These are phyloP conservation scores for Fusarium azukiicola DNA, from an alignment of 2,329 filamentous ascomycete genomes.

Conservation along the genomic window DNA sequence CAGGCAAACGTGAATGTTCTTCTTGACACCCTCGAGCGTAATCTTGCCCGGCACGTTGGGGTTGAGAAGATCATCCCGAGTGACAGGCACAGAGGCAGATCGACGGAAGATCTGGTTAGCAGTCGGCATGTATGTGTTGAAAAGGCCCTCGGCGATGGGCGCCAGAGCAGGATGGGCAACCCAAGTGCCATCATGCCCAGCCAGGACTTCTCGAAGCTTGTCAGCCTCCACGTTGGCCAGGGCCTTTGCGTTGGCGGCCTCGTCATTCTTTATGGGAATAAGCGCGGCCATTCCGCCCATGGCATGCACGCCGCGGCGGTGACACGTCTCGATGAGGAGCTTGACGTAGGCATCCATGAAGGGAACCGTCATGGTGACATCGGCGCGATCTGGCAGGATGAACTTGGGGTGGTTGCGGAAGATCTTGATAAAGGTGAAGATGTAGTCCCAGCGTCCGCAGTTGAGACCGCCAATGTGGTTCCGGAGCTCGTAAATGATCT, in stretches of 20 bases:
- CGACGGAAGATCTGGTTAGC: conserved; percentile 97
- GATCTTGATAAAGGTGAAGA: conserved; percentile 99
- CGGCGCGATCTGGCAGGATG: conserved; percentile 94
- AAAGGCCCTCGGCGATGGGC: conserved; percentile 92
- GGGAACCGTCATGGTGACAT: conserved; percentile 98
- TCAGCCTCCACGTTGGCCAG: conserved; percentile 97
- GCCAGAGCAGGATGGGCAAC: conserved; percentile 98
- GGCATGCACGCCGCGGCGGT: conserved; percentile 97
- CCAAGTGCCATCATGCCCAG: conserved; percentile 98
- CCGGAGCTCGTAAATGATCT: conserved; percentile 98
- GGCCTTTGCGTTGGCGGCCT: conserved; percentile 93
- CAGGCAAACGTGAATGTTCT: conserved; percentile 98
- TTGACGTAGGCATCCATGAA: conserved; percentile 99
- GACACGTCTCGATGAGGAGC: conserved; percentile 98
- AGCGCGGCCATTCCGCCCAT: conserved; percentile 99
- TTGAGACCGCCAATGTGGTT: conserved; percentile 98
- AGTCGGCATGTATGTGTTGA: conserved; percentile 99
- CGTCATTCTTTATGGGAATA: conserved; percentile 98
- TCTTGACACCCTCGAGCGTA: conserved; percentile 96
- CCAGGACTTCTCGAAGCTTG: conserved; percentile 96
- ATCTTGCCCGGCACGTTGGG: conserved; percentile 97
- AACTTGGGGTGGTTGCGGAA: conserved; percentile 98
- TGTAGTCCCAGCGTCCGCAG: conserved; percentile 99
- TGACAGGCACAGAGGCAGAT: conserved; percentile 93
- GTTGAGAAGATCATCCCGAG: conserved; percentile 94